Conservation (phyloP, 1,284 basidiomycete species). For the Omphalotus olearius region DNA sequence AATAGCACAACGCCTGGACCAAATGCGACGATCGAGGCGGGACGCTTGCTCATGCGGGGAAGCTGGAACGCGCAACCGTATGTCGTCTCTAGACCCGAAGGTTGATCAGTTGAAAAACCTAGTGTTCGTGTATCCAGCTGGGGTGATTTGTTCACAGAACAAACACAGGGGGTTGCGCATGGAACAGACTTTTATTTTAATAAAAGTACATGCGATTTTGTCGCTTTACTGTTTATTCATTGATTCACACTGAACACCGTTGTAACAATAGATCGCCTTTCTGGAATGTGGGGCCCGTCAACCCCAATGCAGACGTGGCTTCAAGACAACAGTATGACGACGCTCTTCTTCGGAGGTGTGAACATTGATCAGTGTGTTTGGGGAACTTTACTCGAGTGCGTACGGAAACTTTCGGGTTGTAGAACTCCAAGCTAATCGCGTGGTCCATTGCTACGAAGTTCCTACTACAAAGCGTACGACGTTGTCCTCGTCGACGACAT, state of each 20-base stretch:
- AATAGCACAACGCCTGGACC: conserved; percentile 6
- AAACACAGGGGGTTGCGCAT: conserved; percentile 23
- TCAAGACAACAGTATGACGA: conserved; percentile 27
- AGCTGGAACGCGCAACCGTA: conserved; percentile 27
- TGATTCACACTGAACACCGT: not conserved
- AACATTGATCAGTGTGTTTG: conserved; percentile 29
- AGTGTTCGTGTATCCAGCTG: conserved; percentile 8
- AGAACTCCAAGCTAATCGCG: not conserved
- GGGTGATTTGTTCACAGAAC: conserved; percentile 23
- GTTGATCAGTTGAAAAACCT: too few relatives aligned
- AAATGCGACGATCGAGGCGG: conserved; percentile 24
- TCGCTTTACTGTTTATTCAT: not conserved
- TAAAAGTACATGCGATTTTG: conserved; percentile 20
- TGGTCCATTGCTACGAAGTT: conserved; percentile 13
- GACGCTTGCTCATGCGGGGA: conserved; percentile 23
- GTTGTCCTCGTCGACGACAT: conserved; percentile 27
- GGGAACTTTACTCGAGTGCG: conserved; percentile 26
- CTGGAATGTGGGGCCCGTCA: conserved; percentile 27
- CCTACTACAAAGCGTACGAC: conserved; percentile 28
- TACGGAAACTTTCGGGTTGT: not conserved
- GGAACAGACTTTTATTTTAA: conserved; percentile 29
- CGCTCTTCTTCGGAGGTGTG: conserved; percentile 27
- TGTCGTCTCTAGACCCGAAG: not conserved
- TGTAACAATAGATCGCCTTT: conserved; percentile 21
- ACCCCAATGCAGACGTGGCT: conserved; percentile 29